These are phyloP conservation scores for Fusarium armeniacum DNA, from an alignment of 2,329 filamentous ascomycete genomes.

Conservation along the genomic window DNA sequence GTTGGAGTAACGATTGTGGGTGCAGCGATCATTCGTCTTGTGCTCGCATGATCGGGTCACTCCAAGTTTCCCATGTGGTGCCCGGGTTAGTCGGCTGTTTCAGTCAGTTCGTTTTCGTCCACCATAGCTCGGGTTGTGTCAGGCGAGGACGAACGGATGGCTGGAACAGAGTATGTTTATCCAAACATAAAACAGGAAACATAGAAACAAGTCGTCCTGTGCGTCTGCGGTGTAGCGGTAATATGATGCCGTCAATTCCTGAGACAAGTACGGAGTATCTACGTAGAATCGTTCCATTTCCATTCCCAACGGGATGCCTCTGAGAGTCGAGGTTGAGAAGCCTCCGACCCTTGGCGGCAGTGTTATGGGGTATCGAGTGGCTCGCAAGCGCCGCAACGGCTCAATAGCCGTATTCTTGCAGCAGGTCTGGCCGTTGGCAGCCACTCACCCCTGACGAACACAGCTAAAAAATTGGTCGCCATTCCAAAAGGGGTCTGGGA, in stretches of 20 bases:
- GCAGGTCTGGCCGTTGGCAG: conserved; percentile 34
- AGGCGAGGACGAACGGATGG: conserved; percentile 34
- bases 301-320: conserved; percentile 44
- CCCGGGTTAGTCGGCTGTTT: conserved; percentile 30
- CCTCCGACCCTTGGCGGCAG: conserved; percentile 38
- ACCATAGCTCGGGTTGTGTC: conserved; percentile 22
- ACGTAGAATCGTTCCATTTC: conserved; percentile 8
- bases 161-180: conserved; percentile 17
- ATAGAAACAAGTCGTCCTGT: conserved; percentile 16
- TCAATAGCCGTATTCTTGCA: conserved; percentile 25
- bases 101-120: conserved; percentile 40
- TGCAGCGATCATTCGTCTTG: conserved; percentile 22
- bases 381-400: conserved; percentile 34
- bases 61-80: conserved; percentile 23
- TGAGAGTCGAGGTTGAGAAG: conserved; percentile 22
- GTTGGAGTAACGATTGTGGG: conserved; percentile 10
- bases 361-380: conserved; percentile 45
- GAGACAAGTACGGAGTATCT: conserved; percentile 17
- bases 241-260: conserved; percentile 14
- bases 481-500: conserved; percentile 33
- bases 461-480: conserved; percentile 33
- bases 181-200: conserved; percentile 41
- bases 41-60: conserved; percentile 21
- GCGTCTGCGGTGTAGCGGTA: conserved; percentile 28
- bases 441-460: conserved; percentile 35